Percentiles rank a stretch among this genome's conserved stretches.
phyloP scores from a whole-genome alignment of 495 filamentous ascomycete genomes.

The Cercophora sp. region DNA sequence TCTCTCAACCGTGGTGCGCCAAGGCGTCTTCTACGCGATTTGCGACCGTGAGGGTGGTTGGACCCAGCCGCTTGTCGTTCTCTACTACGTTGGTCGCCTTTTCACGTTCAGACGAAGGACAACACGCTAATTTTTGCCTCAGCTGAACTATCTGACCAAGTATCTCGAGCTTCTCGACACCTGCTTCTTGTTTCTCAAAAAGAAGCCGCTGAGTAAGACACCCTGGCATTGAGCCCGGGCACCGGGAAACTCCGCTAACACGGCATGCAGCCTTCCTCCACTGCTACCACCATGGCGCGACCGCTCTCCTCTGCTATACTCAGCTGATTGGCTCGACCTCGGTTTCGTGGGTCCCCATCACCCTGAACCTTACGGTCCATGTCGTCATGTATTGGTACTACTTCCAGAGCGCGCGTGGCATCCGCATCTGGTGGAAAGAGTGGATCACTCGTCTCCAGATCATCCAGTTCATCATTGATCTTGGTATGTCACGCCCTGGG shows the following conservation, averaged over 20 bases:
- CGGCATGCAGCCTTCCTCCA: slow-evolving; percentile 74
- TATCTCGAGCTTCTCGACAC: slow-evolving; percentile 80
- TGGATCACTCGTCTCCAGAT: slow-evolving; percentile 87
- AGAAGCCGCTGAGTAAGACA: slow-evolving; percentile 72
- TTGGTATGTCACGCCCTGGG: too few relatives aligned
- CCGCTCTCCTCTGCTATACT: slow-evolving; percentile 80
- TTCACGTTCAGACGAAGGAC: background rate
- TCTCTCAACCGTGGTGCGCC: slow-evolving; percentile 59
- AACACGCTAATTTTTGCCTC: slow-evolving; percentile 30
- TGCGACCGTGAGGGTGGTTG: slow-evolving; percentile 70
- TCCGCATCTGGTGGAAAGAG: slow-evolving; percentile 87
- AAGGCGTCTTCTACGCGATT: slow-evolving; percentile 70
- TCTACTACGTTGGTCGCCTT: slow-evolving; percentile 67
- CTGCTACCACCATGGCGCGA: slow-evolving; percentile 80
- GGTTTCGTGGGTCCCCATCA: slow-evolving; percentile 75
- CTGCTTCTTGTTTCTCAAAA: slow-evolving; percentile 79
- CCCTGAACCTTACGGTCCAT: slow-evolving; percentile 73
- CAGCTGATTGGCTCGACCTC: slow-evolving; percentile 75
- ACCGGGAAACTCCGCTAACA: slow-evolving; percentile 14
- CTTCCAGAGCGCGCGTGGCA: slow-evolving; percentile 78
- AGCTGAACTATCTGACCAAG: slow-evolving; percentile 84
- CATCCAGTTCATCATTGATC: slow-evolving; percentile 74
- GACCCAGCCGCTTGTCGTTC: slow-evolving; percentile 68
- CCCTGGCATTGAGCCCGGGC: slow-evolving; percentile 36
- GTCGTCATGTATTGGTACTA: slow-evolving; percentile 77